A percentile compares a stretch with the other conserved stretches of the same genome.
phyloP scores from a whole-genome alignment of 345 rosid genomes.

The Sonneratia alba region DNA sequence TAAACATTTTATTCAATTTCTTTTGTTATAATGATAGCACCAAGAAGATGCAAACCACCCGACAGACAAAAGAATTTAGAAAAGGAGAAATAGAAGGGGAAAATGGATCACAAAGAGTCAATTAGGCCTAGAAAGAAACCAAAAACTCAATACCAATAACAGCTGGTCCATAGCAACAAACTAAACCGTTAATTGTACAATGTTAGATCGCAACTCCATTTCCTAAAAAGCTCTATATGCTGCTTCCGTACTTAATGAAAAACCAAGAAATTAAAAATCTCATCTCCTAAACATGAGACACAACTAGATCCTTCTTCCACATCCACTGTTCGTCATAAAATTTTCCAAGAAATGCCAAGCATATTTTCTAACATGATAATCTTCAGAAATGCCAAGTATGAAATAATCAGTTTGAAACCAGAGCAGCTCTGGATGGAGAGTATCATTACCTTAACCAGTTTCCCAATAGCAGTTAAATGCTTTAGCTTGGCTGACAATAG shows the following conservation, averaged over 20 bases:
- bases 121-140: not conserved
- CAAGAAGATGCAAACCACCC: not conserved
- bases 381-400: not conserved
- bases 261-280: not conserved
- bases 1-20: not conserved
- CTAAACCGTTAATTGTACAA: not conserved
- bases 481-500: slow-evolving; percentile 72
- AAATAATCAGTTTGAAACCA: not conserved
- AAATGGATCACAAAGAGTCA: not conserved
- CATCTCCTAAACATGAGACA: not conserved
- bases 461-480: slow-evolving; percentile 62
- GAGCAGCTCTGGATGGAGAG: too few relatives aligned
- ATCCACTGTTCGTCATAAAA: not conserved
- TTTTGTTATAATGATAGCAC: not conserved
- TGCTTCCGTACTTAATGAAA: not conserved
- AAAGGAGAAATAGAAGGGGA: not conserved
- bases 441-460: slow-evolving; percentile 65
- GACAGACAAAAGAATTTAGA: not conserved
- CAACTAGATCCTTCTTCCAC: not conserved
- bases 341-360: not conserved
- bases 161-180: not conserved
- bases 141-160: not conserved
- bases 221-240: not conserved
- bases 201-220: not conserved
- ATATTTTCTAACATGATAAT: not conserved